Base-by-base conservation (phyloP, 192 early-diverging fungal genomes). In the Coemansia sp. region DNA sequence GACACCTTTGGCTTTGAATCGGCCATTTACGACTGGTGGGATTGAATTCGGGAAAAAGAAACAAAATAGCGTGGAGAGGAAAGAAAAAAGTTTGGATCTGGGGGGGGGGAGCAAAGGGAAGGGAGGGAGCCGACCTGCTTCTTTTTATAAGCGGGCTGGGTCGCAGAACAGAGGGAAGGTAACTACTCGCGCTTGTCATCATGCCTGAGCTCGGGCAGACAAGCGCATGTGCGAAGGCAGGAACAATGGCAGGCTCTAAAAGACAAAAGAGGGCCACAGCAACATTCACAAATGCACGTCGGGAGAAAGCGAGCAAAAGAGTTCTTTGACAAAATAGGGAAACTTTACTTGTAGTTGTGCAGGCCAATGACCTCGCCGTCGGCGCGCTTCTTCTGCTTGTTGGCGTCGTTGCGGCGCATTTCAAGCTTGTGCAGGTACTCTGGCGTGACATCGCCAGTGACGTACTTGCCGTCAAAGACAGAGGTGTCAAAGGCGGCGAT, bases 401-500 rank as follows among this genome's bases (percentile, higher is more conserved):
- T 48, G 12, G 33, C 53, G 60, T 81, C 78, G 4, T 68, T 67
- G 68, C 78, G 78, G 44, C 65, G 68, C 22, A 41, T 56, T 61
- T 81, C 78, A 18, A 81, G 78, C 73, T 81, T 75, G 42, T 71
- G 56, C 60, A 94, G 63, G 62, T 94, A 94, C 53, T 84, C 85
- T 19, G 78, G 53, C 19, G 86, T 83, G 14, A 94, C 82, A 55
- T 83, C 83, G 53, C 90, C 92, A 7, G 96, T 94, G 22, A 99
- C 84, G 74, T 99, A 99, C 42, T 84, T 72, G 41, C 95, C 94
- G 59, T 93, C 93, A 75, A 99, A 99, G 8, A 99, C 96, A 12
- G 98, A 98, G 10, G 92, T 87, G 77, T 99, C 98, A 86, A 98
- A 99, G 14, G 67, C 54, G 26, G 76, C 80, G 48, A 99, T 92